Base-by-base conservation (phyloP, 257 asterid genomes). In the Mitragyna speciosa region DNA sequence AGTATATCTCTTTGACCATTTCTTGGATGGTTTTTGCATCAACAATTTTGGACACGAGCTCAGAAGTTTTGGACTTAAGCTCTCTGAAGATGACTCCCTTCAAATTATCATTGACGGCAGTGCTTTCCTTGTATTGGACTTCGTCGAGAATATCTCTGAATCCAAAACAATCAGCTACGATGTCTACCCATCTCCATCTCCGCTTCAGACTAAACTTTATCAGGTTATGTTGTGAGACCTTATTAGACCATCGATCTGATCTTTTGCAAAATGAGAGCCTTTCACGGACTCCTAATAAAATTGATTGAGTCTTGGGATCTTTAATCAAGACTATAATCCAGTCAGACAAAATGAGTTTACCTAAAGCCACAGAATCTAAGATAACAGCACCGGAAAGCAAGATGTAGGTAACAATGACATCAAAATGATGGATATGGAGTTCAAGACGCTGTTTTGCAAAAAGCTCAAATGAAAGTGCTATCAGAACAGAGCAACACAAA, bases 381-480 rank as follows among this genome's bases (percentile, higher is more conserved):
- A 74, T 6, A 30, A 82, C 20, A 24, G 82, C 79, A 22, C 88
- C 85, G 31, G 30, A 64, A 1, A 82, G 81, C 73, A 85, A 59
- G 31, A 75, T 45, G 73, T 79, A 85, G 10, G 84, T 76, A 68
- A 79, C 26, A 2, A 64, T 48, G 12, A 54, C 47, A 49, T 85
- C 88, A 7, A 72, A 5, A 0, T 0, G 31, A 41, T 30, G 6
- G 19, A 79, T 52, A 1, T 31, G 1, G 12, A 59, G 52, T 33
- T 51, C 31, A 2, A 36, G 39, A 22, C 82, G 71, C 4, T 56
- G 72, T 7, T 71, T 22, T 7, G 72, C 11, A 24, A 56, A 72
- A 6, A 28, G 79, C 63, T 65, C 51, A n/a, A 73, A 51, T 14
- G 84, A 24, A 59, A 31, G 31, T 16, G 52, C 78, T 15, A 76